Evolutionary conservation across 345 rosid species (phyloP), one percentile per base, ranked within the genome.

Genomic region (Abelmoschus esculentus): DNA sequence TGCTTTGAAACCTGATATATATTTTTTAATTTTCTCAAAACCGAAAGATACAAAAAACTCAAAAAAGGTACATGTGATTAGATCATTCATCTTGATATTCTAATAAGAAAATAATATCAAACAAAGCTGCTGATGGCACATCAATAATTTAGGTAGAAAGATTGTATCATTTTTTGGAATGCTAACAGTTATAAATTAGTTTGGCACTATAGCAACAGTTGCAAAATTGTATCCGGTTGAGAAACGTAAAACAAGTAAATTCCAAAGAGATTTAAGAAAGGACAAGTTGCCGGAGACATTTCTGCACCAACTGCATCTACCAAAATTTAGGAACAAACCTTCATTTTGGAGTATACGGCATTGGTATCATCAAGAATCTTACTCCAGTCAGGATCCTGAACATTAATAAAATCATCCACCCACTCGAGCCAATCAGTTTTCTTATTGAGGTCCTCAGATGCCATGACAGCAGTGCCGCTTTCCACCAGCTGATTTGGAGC

Each of bases 331-430:
- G 65, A 73, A 72, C 72, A 67, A 60, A 93, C 98, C 97, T 84
- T 80, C 75, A 80, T 70, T 71, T 80, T 80, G 42, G 79, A 73
- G 52, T 86, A 85, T 52, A 71, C 34, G 10, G 38, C 76, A 72
- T 80, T 78, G 69, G 77, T 78, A 70, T 86, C 85, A 61, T 59
- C 77, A 70, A 91, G 85, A 80, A 93, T 52, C 73, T 86, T 91
- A 17, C 85, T 78, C 96, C 97, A 93, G 61, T 86, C 80, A 34
- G 87, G 81, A 19, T 83, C 93, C 22, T 77, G 70, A 40, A 79
- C 86, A 70, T 89, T 80, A 32, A 89, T 84, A 76, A 86, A 73
- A 63, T 80, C 85, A 79, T 89, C 84, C 0, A 89, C 86, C 93
- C 91, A 89, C 60, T 87, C 88, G 53, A 76, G 80, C 95, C 87